Evolutionary conservation across 2,329 filamentous ascomycete genomes (phyloP), one percentile per base, ranked within the genome.

Genomic region (Grosmannia penicillata): DNA sequence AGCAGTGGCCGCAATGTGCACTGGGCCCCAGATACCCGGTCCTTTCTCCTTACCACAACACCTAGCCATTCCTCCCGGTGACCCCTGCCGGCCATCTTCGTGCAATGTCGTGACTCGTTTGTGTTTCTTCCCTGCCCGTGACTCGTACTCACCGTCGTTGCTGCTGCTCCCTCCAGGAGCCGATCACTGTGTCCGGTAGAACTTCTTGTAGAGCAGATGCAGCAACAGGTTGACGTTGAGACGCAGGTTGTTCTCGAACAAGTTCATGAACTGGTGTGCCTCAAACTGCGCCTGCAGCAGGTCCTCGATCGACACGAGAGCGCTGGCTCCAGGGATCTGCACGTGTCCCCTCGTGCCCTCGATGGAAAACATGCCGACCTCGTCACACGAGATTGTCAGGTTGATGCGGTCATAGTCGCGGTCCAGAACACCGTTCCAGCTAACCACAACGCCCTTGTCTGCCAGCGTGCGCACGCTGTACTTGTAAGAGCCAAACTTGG

Each of bases 161-260:
- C 24, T 17, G 8, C 11, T 7, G 19, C 18, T 15, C 11, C 8
- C 8, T 17, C 13, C 19, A 6, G 14, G 19, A 17, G 4, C 6
- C 8, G 24, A 6, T 30, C 62, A 77, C 52, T 78, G 74, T 43
- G 76, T 79, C 44, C 75, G 66, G 56, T 98, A 98, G 60, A 98
- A 98, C 70, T 98, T 98, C 73, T 93, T 93, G 68, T 96, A 96
- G 49, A 98, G 73, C 58, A 96, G 67, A 69, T 98, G 91, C 66
- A 98, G 68, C 62, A 98, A 75, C 53, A 98, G 60, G 64, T 98
- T 98, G 53, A 98, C 91, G 58, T 96, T 96, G 53, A 98, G 72
- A 60, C 82, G 79, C 54, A 95, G 68, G 46, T 71, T 73, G 39
- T 79, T 78, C 56, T 93, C 85, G 53, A 98, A 98, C 43, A 96